Percentiles rank a stretch among this genome's conserved stretches.
Evolutionary conservation across 2,329 filamentous ascomycete genomes (phyloP).

Genomic region (Aureobasidium sp.): DNA sequence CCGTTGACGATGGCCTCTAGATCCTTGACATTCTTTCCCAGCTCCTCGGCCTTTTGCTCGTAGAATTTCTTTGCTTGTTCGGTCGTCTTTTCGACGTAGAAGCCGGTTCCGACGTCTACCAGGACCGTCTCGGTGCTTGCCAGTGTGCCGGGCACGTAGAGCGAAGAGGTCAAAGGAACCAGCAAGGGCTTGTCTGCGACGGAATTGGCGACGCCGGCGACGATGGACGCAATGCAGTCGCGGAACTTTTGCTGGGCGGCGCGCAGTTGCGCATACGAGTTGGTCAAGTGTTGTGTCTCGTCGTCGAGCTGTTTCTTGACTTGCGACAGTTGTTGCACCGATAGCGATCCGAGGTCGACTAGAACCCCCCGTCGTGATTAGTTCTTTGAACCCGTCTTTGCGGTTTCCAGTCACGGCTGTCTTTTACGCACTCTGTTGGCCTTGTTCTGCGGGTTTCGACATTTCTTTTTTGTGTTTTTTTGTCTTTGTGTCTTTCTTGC

Average conservation of each 20-base stretch:
- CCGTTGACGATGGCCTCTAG: constrained; percentile 61
- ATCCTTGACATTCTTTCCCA: constrained; percentile 58
- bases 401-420: too few relatives aligned
- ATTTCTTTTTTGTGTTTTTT: neutral
- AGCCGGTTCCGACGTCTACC: constrained; percentile 90
- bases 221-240: constrained; percentile 77
- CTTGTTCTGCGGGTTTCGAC: constrained; percentile 4
- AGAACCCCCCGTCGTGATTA: constrained; percentile 14
- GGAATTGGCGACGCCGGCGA: constrained; percentile 29
- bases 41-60: constrained; percentile 58
- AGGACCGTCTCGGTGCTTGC: constrained; percentile 69
- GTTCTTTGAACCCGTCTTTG: too few relatives aligned
- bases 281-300: constrained; percentile 89
- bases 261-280: constrained; percentile 82
- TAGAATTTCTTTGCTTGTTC: constrained; percentile 61
- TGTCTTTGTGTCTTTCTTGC: neutral
- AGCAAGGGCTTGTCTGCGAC: constrained; percentile 58
- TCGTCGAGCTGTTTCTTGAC: constrained; percentile 95
- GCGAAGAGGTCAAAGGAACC: constrained; percentile 87
- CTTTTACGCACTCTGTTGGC: constrained; percentile 5
- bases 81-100: constrained; percentile 79
- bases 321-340: constrained; percentile 74
- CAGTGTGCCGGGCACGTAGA: constrained; percentile 84
- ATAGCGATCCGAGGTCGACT: constrained; percentile 70
- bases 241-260: constrained; percentile 86